phyloP scores from a whole-genome alignment of 352 stramenopile species.

The Globisporangium apiculatum region DNA sequence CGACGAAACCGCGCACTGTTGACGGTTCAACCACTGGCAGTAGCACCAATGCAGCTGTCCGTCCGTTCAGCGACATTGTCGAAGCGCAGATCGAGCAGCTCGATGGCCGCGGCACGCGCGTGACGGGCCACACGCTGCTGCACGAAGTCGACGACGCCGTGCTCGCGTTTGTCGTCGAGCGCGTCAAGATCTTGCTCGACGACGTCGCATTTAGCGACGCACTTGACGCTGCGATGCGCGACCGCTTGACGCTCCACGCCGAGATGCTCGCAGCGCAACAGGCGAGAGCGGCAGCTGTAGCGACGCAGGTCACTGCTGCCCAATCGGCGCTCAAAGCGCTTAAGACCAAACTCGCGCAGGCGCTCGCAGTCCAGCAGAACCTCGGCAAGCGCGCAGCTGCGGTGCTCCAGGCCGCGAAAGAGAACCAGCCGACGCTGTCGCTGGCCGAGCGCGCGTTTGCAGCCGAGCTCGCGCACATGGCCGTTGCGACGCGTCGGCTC shows the following conservation, averaged over 20 bases:
- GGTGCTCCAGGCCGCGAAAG: conserved; percentile 71
- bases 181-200: conserved; percentile 35
- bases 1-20: conserved; percentile 4
- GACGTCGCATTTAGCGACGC: conserved; percentile 74
- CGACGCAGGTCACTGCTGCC: conserved; percentile 25
- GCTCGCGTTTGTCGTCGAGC: conserved; percentile 68
- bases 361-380: conserved; percentile 63
- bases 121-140: conserved; percentile 56
- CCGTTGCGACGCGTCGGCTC: conserved; percentile 54
- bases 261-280: conserved; percentile 51
- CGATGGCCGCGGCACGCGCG: conserved; percentile 45
- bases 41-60: conserved; percentile 14
- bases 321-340: conserved; percentile 32
- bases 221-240: conserved; percentile 56
- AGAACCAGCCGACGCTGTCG: conserved; percentile 75
- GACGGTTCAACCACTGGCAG: too few relatives aligned
- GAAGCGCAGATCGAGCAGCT: conserved; percentile 53
- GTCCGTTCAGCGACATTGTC: conserved; percentile 49
- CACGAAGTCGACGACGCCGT: conserved; percentile 61
- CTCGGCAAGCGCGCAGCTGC: conserved; percentile 69
- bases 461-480: conserved; percentile 57
- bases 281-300: conserved; percentile 34
- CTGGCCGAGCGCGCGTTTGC: conserved; percentile 68
- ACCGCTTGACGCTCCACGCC: conserved; percentile 45
- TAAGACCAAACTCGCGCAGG: conserved; percentile 46